Percentiles rank a stretch among this genome's conserved stretches.
Evolutionary conservation across 192 early-diverging fungal genomes (phyloP).

Genomic region (Coemansia sp.): DNA sequence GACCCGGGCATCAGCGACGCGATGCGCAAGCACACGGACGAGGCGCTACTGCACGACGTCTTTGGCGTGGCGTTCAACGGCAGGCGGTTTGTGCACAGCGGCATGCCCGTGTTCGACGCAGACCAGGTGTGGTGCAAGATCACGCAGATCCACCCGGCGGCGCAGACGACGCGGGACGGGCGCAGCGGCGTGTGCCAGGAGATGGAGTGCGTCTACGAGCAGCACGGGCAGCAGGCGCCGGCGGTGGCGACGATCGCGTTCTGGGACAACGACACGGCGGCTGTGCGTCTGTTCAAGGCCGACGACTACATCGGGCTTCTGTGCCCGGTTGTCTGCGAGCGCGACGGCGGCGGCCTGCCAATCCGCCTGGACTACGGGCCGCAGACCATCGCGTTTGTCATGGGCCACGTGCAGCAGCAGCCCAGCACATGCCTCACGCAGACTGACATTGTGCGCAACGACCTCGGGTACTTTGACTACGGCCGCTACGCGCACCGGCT

Average conservation of each 20-base stretch:
- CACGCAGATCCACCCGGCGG: conserved; percentile 4
- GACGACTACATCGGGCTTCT: conserved; percentile 38
- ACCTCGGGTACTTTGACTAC: conserved; percentile 38
- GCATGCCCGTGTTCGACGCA: conserved; percentile 27
- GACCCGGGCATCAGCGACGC: conserved; percentile 10
- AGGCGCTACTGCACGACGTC: conserved; percentile 19
- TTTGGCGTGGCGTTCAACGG: conserved; percentile 30
- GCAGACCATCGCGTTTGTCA: conserved; percentile 44
- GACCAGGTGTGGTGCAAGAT: conserved; percentile 48
- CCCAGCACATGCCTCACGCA: conserved; percentile 12
- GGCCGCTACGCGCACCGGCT: conserved; percentile 26
- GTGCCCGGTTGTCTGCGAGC: conserved; percentile 16
- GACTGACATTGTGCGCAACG: conserved; percentile 27
- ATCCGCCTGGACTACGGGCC: conserved; percentile 27
- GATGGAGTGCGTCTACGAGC: conserved; percentile 24
- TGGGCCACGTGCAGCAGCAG: neutral
- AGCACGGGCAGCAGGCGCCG: conserved; percentile 16
- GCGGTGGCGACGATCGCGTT: conserved; percentile 19
- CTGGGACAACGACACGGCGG: conserved; percentile 24
- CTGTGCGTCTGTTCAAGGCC: conserved; percentile 22
- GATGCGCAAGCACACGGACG: conserved; percentile 26
- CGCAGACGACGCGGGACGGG: neutral
- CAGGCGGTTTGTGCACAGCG: conserved; percentile 11
- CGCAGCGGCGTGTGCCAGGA: neutral
- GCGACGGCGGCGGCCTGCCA: neutral